These are phyloP conservation scores for Dipteronia dyeriana DNA, from an alignment of 345 rosid species.

Conservation along the genomic window DNA sequence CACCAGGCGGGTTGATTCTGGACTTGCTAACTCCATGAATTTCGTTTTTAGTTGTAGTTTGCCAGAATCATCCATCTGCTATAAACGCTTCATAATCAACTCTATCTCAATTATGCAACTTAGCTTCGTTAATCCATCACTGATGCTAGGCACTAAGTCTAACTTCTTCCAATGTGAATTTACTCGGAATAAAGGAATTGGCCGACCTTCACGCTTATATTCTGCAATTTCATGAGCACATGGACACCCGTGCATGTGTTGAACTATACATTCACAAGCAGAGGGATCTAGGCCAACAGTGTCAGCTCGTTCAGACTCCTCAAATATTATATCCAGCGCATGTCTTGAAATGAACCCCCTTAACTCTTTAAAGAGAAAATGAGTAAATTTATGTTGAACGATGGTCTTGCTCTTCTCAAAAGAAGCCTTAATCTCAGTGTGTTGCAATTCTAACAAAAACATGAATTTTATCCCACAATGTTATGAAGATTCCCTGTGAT, in stretches of 20 bases:
- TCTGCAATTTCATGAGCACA: not conserved
- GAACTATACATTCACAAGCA: not conserved
- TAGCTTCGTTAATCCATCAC: too few relatives aligned
- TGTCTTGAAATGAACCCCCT: not conserved
- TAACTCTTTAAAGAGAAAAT: not conserved
- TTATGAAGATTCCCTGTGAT: conserved; percentile 10
- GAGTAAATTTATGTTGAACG: not conserved
- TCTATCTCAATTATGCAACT: not conserved
- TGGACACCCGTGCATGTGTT: not conserved
- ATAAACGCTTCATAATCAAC: not conserved
- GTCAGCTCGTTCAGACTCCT: not conserved
- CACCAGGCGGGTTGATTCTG: not conserved
- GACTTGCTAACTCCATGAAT: not conserved
- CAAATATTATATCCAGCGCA: not conserved
- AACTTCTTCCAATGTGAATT: not conserved
- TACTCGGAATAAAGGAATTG: not conserved
- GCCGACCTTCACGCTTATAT: not conserved
- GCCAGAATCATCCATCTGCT: not conserved
- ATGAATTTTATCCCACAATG: not conserved
- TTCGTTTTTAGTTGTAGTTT: not conserved
- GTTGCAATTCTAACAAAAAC: not conserved
- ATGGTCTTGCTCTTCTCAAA: too few relatives aligned
- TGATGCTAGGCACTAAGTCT: too few relatives aligned
- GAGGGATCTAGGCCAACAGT: not conserved
- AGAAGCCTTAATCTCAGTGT: too few relatives aligned